Percentiles rank a stretch among this genome's conserved stretches.
phyloP scores from a whole-genome alignment of 257 asterid species.

The Catharanthus roseus region DNA sequence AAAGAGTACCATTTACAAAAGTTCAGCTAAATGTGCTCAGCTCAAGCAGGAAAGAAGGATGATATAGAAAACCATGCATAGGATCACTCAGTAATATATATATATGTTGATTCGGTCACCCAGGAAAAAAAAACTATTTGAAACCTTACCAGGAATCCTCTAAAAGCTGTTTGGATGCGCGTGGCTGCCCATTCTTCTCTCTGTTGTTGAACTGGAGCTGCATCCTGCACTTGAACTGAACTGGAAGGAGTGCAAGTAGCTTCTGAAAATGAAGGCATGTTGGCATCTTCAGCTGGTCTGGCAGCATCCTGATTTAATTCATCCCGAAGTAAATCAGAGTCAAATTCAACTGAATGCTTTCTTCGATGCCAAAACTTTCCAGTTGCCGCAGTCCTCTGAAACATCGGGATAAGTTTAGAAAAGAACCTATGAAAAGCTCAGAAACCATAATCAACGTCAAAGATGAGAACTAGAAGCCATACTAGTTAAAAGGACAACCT shows the following conservation, averaged over 20 bases:
- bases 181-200: constrained; percentile 89
- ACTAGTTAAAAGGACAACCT: neutral
- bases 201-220: constrained; percentile 35
- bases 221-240: constrained; percentile 50
- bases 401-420: neutral
- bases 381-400: constrained; percentile 55
- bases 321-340: constrained; percentile 36
- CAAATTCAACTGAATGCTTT: constrained; percentile 77
- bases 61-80: neutral
- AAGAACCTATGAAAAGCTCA: neutral
- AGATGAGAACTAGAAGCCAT: neutral
- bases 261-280: constrained; percentile 43
- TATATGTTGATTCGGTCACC: no score
- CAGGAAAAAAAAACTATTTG: neutral
- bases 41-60: neutral
- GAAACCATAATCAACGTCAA: constrained; percentile 3
- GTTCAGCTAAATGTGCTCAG: neutral
- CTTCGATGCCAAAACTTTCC: constrained; percentile 78
- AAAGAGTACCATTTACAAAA: neutral
- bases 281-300: constrained; percentile 38
- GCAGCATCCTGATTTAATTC: constrained; percentile 44
- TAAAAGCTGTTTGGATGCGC: constrained; percentile 86
- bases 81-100: neutral
- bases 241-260: constrained; percentile 57
- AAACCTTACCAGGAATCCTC: constrained; percentile 77